Evolutionary conservation across 371 early-diverging fungal genomes (phyloP).

Genomic region (Capillidium rhysosporum): DNA sequence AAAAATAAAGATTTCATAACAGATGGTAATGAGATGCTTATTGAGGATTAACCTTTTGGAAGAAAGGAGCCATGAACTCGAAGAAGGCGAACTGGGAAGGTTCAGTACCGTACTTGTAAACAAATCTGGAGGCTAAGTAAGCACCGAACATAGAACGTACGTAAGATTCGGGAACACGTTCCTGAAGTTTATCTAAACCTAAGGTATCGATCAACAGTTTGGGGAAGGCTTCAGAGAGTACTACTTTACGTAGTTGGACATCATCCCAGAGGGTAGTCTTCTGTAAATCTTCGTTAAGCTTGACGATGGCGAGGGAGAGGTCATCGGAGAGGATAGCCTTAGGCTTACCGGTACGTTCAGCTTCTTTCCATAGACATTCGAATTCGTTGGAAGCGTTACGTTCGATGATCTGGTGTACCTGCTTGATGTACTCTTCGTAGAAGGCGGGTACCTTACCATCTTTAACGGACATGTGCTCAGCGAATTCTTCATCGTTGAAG

Average conservation of each 20-base stretch:
- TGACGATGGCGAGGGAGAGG: conserved; percentile 77
- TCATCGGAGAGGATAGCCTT: conserved; percentile 80
- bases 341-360: conserved; percentile 46
- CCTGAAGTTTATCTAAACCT: conserved; percentile 69
- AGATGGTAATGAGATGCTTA: too few species aligned
- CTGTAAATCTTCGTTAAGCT: conserved; percentile 80
- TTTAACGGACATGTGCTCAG: conserved; percentile 74
- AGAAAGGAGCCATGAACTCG: conserved; percentile 65
- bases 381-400: conserved; percentile 87
- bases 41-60: conserved; percentile 13
- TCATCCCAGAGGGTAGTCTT: conserved; percentile 87
- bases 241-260: conserved; percentile 49
- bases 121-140: conserved; percentile 82
- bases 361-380: conserved; percentile 85
- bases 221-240: conserved; percentile 83
- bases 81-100: conserved; percentile 97
- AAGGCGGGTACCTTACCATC: conserved; percentile 57
- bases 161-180: conserved; percentile 81
- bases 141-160: conserved; percentile 92
- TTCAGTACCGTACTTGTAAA: conserved; percentile 85
- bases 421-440: conserved; percentile 76
- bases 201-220: conserved; percentile 69
- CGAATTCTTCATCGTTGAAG: conserved; percentile 79
- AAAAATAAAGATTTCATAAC: too few species aligned
- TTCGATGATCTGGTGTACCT: conserved; percentile 83